Base-by-base conservation (phyloP, 129 eudicot species). In the Glebionis coronaria region DNA sequence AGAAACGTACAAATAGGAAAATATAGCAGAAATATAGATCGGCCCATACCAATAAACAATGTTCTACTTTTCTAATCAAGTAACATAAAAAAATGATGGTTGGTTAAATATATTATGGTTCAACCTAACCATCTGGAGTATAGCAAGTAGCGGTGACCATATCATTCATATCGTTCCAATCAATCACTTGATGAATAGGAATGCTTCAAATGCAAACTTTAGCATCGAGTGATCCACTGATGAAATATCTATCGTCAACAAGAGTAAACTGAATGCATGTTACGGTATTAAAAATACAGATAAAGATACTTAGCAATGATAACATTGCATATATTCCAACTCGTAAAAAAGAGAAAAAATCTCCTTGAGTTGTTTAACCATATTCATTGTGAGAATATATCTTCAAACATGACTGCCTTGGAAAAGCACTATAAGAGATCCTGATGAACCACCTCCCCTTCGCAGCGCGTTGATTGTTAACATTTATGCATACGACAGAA, bases 251-350 rank as follows among this genome's bases (percentile, higher is more conserved):
- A 82, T 93, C 97, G 83, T 89, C 92, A 74, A 81, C 92, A 52
- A 97, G 99, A 80, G 89, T 93, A 73, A 93, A 93, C 83, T 93
- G 97, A 81, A 93, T 93, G 88, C 99, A 93, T 73, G 99, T 93
- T 52, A 93, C 99, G 89, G 97, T 56, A 19, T 54, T 70, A 59
- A 51, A 53, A 57, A 11, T 58, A 44, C 23, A 19, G 21, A 40
- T 42, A 61, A 44, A 27, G 18, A 61, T 12, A 25, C 31, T 67
- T 59, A 67, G 56, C 20, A 27, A 67, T 59, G 40, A 60, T 42
- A 50, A 21, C 57, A 14, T 38, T 10, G 59, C 15, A 42, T 25
- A 59, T 11, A 52, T 68, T 57, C 46, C 52, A 25, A 15, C 9
- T 38, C 8, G 2, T 10, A 35, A 6, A 44, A 44, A n/a, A n/a